Conservation (phyloP, 2,329 filamentous ascomycete genomes). For the Dothidotthia symphoricarpi region DNA sequence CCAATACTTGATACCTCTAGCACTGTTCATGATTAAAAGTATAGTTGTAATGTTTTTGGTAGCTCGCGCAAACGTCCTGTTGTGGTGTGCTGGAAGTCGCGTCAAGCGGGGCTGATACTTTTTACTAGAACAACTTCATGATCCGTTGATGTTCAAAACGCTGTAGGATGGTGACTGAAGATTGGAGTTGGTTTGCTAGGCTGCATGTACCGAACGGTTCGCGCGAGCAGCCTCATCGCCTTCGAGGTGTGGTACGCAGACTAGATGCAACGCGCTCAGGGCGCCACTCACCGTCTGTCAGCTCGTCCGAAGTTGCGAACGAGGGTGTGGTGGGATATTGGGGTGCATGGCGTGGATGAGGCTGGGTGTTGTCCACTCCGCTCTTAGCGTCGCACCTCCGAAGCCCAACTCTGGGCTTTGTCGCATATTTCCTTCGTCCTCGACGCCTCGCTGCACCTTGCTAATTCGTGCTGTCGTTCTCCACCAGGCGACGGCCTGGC, state of each 20-base stretch:
- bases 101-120: conserved; percentile 23
- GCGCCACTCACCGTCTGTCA: conserved; percentile 22
- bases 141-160: neutral
- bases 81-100: conserved; percentile 26
- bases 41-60: conserved; percentile 3
- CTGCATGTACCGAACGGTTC: conserved; percentile 25
- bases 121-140: neutral
- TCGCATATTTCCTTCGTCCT: conserved; percentile 7
- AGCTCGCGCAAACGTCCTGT: neutral
- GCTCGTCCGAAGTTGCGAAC: conserved; percentile 19
- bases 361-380: conserved; percentile 23
- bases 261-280: conserved; percentile 9
- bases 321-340: conserved; percentile 23
- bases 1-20: conserved; percentile 3
- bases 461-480: conserved; percentile 17
- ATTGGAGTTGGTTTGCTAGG: conserved; percentile 5
- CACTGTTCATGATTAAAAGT: conserved; percentile 2
- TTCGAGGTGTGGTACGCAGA: conserved; percentile 13
- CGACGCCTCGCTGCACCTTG: conserved; percentile 11
- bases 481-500: conserved; percentile 11
- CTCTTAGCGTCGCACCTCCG: conserved; percentile 12
- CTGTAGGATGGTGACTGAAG: conserved; percentile 4
- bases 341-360: conserved; percentile 16
- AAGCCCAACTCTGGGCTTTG: conserved; percentile 12
- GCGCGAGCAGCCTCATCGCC: conserved; percentile 25